Evolutionary conservation across 257 asterid species (phyloP), one percentile per base, ranked within the genome.

Genomic region (Ballota nigra): DNA sequence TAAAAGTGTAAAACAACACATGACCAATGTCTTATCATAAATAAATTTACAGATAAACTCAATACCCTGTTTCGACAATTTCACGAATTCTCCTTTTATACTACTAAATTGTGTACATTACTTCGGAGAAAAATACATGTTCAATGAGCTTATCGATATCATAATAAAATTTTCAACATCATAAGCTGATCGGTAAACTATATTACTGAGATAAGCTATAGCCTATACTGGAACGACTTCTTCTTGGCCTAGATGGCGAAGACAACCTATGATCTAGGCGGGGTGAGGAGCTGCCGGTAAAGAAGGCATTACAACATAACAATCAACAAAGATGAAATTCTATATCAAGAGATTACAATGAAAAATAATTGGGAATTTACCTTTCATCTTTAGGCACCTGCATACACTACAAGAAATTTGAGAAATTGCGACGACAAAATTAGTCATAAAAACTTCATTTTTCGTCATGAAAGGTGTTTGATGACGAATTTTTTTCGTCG

Each of bases 191-290:
- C 45, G 26, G 18, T 10, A 22, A 45, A 62, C 5, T 18, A 22
- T 23, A 31, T 15, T 34, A 51, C 64, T 61, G 8, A 33, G 16
- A 36, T 8, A 31, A 60, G 18, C 49, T 24, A 72, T 62, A 72
- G 64, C 70, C 33, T 38, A 62, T 72, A 72, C 77, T 72, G 58
- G 77, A 72, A 22, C 70, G 77, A 72, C 77, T 72, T 72, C 77
- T 53, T 22, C 64, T 51, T 7, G 77, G 52, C 70, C 77, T 72
- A 28, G 77, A 52, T 62, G 51, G 22, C 16, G 77, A 63, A 20
- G 55, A 40, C 3, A 70, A 72, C 70, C 70, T 62, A 26, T 70
- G 70, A 63, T 51, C 49, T 62, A 55, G 5, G 22, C 10, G 77
- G 7, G 70, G 77, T 20, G 76, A 62, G 63, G 56, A 34, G 45